Percentiles rank a stretch among this genome's conserved stretches.
Evolutionary conservation across 169 alveolate species (phyloP).

Genomic region (Plasmodium vivax): DNA sequence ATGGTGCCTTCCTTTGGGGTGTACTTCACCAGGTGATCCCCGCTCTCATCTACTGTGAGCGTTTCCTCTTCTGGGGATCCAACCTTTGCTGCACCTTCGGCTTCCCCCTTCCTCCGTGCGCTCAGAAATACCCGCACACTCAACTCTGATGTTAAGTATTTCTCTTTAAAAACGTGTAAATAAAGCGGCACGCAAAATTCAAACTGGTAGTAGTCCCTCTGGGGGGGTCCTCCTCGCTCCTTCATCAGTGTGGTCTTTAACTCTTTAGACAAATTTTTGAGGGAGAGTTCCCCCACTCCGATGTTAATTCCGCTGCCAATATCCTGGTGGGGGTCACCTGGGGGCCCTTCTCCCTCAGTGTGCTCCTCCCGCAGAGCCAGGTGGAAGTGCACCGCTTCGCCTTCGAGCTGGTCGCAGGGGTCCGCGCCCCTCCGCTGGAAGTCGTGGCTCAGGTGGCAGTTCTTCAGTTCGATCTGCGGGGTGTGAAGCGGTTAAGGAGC

Average conservation of each 20-base stretch:
- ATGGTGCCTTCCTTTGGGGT: neutral
- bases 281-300: conserved; percentile 23
- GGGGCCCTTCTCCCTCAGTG: neutral
- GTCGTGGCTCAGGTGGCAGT: conserved; percentile 33
- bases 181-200: conserved; percentile 8
- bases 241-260: neutral
- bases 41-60: neutral
- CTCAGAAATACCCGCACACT: conserved; percentile 4
- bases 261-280: conserved; percentile 4
- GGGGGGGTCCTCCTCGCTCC: neutral
- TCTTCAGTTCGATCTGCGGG: conserved; percentile 40
- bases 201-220: conserved; percentile 10
- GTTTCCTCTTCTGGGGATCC: neutral
- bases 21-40: neutral
- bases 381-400: neutral
- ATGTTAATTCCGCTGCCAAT: conserved; percentile 27
- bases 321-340: neutral
- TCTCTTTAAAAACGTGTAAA: conserved; percentile 52
- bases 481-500: neutral
- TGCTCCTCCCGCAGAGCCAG: neutral
- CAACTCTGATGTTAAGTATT: conserved; percentile 55
- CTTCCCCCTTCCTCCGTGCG: neutral
- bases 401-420: conserved; percentile 1
- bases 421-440: conserved; percentile 8
- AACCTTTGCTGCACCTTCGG: neutral